Evolutionary conservation across 2,329 filamentous ascomycete species (phyloP).

Genomic region (Paraphaeosphaeria sporulosa): DNA sequence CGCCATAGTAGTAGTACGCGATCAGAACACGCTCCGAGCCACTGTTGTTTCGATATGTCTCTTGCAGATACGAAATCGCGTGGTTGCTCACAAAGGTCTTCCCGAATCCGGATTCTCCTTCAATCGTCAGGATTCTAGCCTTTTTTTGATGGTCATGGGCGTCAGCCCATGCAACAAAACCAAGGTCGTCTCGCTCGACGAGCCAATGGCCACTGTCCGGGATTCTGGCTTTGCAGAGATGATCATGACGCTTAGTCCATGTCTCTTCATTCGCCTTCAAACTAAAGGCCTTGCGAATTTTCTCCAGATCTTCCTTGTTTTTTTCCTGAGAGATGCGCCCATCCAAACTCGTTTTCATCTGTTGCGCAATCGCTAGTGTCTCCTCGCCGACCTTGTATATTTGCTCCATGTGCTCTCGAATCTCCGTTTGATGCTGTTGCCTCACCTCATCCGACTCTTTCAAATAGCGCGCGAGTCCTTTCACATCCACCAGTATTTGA

Average conservation of each 20-base stretch:
- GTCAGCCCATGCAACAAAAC: conserved; percentile 1
- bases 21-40: conserved; percentile 11
- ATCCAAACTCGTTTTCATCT: conserved; percentile 19
- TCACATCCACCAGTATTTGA: conserved; percentile 14
- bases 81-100: conserved; percentile 12
- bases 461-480: conserved; percentile 14
- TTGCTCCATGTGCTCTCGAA: conserved; percentile 7
- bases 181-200: conserved; percentile 7
- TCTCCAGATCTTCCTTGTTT: conserved; percentile 14
- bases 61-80: conserved; percentile 9
- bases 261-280: conserved; percentile 9
- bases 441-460: conserved; percentile 14
- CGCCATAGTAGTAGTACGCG: conserved; percentile 25
- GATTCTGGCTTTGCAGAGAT: conserved; percentile 13
- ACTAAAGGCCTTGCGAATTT: conserved; percentile 12
- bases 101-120: conserved; percentile 9
- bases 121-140: conserved; percentile 9
- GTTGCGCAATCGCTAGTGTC: conserved; percentile 12
- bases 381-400: conserved; percentile 11
- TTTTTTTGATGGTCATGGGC: not conserved
- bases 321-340: conserved; percentile 17
- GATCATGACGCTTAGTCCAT: conserved; percentile 12
- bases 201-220: conserved; percentile 13
- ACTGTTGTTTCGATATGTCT: conserved; percentile 6
- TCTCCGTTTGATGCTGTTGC: conserved; percentile 8